These are phyloP conservation scores for Talaromyces verruculosus DNA, from an alignment of 2,329 filamentous ascomycete genomes.

Conservation along the genomic window DNA sequence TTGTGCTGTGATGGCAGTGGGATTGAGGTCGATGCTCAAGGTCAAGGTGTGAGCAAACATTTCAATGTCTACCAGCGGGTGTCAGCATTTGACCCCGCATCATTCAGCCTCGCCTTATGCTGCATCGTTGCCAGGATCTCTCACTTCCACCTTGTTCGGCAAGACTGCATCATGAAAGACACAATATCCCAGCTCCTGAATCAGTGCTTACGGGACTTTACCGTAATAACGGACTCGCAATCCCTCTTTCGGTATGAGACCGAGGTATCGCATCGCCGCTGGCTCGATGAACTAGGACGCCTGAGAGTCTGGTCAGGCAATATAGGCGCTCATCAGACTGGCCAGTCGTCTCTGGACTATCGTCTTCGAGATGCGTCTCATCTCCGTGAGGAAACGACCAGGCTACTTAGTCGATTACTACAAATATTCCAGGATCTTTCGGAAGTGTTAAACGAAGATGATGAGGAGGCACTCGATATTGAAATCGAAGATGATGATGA, in stretches of 20 bases:
- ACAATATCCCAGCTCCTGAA: background rate
- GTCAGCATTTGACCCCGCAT: background rate
- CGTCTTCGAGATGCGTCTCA: background rate
- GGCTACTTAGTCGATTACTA: background rate
- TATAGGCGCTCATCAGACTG: background rate
- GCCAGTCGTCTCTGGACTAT: background rate
- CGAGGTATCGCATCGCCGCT: no score
- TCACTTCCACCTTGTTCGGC: background rate
- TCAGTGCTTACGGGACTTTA: background rate
- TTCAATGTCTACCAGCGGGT: background rate
- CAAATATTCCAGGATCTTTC: background rate
- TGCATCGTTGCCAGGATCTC: background rate
- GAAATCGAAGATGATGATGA: background rate
- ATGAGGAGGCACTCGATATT: background rate
- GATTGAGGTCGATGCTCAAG: no score
- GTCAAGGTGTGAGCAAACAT: no score
- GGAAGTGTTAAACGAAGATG: background rate
- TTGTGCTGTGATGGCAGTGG: no score
- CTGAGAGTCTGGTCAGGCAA: background rate
- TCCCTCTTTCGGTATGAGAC: no score
- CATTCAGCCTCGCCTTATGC: background rate
- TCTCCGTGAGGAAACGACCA: background rate
- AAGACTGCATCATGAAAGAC: background rate
- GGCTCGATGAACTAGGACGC: no score
- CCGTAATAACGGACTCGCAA: background rate